Evolutionary conservation across 768 basidiomycete genomes (phyloP).

Genomic region (Phaeotremella fagi): DNA sequence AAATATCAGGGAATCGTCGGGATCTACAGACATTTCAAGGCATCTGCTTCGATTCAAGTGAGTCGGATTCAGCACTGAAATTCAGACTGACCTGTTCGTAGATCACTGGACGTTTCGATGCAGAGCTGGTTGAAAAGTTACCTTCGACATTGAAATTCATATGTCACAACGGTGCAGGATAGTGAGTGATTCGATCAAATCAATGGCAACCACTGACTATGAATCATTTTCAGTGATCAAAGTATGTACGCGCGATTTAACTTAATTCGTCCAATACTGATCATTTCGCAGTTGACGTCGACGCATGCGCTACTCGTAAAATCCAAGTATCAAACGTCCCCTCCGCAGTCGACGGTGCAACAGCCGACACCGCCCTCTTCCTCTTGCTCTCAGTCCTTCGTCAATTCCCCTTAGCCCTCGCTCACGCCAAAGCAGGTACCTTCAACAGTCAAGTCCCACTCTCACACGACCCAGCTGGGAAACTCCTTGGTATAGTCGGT

Average conservation of each 20-base stretch:
- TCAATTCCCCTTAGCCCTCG: constrained; percentile 45
- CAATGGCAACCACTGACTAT: too few relatives aligned
- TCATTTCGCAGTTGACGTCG: constrained; percentile 7
- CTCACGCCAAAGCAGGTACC: background rate
- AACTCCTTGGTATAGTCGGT: constrained; percentile 6
- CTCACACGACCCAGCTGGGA: constrained; percentile 5
- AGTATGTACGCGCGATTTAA: too few relatives aligned
- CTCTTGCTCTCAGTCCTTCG: constrained; percentile 72
- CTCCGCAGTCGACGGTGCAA: constrained; percentile 4
- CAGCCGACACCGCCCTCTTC: constrained; percentile 57
- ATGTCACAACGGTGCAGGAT: constrained; percentile 15
- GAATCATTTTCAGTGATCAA: constrained; percentile 13
- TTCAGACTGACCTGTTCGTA: too few relatives aligned
- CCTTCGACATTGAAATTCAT: constrained; percentile 7
- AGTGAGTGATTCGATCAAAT: background rate
- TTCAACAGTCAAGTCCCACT: constrained; percentile 1
- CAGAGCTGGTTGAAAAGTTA: constrained; percentile 8
- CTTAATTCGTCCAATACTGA: background rate
- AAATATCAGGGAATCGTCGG: constrained; percentile 7
- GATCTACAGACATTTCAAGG: constrained; percentile 22
- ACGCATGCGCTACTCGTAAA: constrained; percentile 5
- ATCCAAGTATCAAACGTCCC: constrained; percentile 8
- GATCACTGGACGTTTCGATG: constrained; percentile 11
- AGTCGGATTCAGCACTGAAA: too few relatives aligned
- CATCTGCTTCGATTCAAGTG: constrained; percentile 6